A percentile compares a stretch with the other conserved stretches of the same genome.
Evolutionary conservation across 2,329 filamentous ascomycete genomes (phyloP).

Genomic region (Fusarium tjaetaba): DNA sequence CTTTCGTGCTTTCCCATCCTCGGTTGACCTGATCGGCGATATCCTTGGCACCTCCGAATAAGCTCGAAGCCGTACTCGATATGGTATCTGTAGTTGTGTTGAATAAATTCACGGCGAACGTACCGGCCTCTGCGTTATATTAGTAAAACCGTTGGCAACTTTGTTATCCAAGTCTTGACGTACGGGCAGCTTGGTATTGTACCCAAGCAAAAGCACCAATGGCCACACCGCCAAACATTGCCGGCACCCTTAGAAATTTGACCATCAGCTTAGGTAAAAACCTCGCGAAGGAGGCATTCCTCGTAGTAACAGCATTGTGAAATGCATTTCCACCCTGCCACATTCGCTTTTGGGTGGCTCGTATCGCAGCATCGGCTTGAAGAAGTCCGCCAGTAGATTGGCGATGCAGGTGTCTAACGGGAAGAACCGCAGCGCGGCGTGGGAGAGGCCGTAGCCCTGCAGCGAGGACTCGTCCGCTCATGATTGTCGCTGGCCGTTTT

Average conservation of each 20-base stretch:
- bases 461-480: constrained; percentile 64
- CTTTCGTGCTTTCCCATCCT: constrained; percentile 87
- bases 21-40: constrained; percentile 81
- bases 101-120: constrained; percentile 71
- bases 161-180: constrained; percentile 48
- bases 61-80: constrained; percentile 70
- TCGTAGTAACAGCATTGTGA: constrained; percentile 77
- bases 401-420: constrained; percentile 72
- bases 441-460: constrained; percentile 75
- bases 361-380: constrained; percentile 70
- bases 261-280: constrained; percentile 87
- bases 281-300: constrained; percentile 72
- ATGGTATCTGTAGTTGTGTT: constrained; percentile 78
- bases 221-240: constrained; percentile 89
- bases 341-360: constrained; percentile 69
- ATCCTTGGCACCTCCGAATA: constrained; percentile 78
- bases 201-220: constrained; percentile 90
- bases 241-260: constrained; percentile 88
- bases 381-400: constrained; percentile 75
- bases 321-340: constrained; percentile 87
- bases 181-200: constrained; percentile 93
- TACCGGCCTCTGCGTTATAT: constrained; percentile 57
- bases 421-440: constrained; percentile 66
- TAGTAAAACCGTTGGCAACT: constrained; percentile 30
- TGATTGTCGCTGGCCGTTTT: constrained; percentile 36